phyloP scores from a whole-genome alignment of 495 filamentous ascomycete species.

The Polyplosphaeria fusca region DNA sequence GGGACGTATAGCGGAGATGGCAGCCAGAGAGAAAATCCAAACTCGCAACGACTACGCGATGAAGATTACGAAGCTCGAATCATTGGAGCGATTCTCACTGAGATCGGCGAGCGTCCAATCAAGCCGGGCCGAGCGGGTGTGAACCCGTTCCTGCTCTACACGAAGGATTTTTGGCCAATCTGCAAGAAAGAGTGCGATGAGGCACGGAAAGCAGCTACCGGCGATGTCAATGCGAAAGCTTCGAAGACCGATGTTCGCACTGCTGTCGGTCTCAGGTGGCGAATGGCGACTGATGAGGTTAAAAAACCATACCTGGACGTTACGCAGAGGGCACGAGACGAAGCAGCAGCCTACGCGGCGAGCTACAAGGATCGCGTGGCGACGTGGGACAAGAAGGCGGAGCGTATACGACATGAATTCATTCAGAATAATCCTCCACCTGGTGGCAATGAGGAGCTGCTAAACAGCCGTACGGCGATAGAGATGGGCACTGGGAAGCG shows the following conservation, averaged over 20 bases:
- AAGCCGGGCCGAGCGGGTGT: constrained; percentile 66
- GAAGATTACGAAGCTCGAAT: constrained; percentile 73
- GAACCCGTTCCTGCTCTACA: constrained; percentile 65
- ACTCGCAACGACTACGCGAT: not conserved
- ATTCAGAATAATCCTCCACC: constrained; percentile 56
- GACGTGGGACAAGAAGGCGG: constrained; percentile 68
- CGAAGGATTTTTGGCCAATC: constrained; percentile 73
- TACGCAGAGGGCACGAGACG: constrained; percentile 63
- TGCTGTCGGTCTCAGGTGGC: constrained; percentile 85
- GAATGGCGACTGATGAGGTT: constrained; percentile 62
- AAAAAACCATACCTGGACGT: constrained; percentile 73
- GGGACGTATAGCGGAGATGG: not conserved
- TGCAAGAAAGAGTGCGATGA: constrained; percentile 72
- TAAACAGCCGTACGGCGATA: constrained; percentile 30
- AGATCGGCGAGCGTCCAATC: constrained; percentile 69
- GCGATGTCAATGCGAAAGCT: constrained; percentile 63
- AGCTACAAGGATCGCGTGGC: constrained; percentile 56
- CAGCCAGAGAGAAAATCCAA: not conserved
- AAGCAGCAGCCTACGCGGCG: constrained; percentile 55
- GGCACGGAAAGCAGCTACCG: constrained; percentile 58
- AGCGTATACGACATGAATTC: constrained; percentile 59
- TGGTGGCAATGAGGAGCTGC: constrained; percentile 8
- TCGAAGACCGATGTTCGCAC: constrained; percentile 72
- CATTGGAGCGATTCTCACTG: constrained; percentile 61
- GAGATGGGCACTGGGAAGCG: constrained; percentile 24